A percentile compares a stretch with the other conserved stretches of the same genome.
These are phyloP conservation scores for Trapa bicornis DNA, from an alignment of 345 rosid species.

Conservation along the genomic window DNA sequence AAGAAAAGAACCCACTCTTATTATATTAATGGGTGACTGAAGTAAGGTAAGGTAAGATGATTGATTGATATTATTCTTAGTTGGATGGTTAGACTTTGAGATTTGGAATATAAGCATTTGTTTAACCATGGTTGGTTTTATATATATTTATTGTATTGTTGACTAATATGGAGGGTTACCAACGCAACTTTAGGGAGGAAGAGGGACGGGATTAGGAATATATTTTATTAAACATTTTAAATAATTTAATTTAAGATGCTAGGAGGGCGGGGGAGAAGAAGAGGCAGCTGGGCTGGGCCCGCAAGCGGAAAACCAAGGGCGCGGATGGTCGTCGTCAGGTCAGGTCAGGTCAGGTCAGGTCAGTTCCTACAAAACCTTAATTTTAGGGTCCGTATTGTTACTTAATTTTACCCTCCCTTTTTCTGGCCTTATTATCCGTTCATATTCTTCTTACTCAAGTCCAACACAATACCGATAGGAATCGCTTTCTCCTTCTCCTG, in stretches of 20 bases:
- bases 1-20: conserved; percentile 9
- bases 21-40: conserved; percentile 13
- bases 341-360: too few species aligned
- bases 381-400: too few species aligned
- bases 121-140: conserved; percentile 28
- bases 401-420: too few species aligned
- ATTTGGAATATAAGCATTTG: background rate
- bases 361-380: too few species aligned
- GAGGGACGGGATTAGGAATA: background rate
- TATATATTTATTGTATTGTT: conserved; percentile 8
- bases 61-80: conserved; percentile 11
- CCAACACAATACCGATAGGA: too few species aligned
- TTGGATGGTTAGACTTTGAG: conserved; percentile 4
- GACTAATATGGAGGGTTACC: conserved; percentile 20
- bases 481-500: too few species aligned
- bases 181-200: background rate
- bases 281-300: conserved; percentile 10
- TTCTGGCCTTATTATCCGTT: too few species aligned
- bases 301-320: too few species aligned
- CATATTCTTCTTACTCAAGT: too few species aligned
- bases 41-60: conserved; percentile 22
- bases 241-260: background rate
- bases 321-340: too few species aligned
- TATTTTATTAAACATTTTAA: background rate
- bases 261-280: conserved; percentile 2